These are phyloP conservation scores for Aureobasidium sp. DNA, from an alignment of 2,329 filamentous ascomycete genomes.

Conservation along the genomic window DNA sequence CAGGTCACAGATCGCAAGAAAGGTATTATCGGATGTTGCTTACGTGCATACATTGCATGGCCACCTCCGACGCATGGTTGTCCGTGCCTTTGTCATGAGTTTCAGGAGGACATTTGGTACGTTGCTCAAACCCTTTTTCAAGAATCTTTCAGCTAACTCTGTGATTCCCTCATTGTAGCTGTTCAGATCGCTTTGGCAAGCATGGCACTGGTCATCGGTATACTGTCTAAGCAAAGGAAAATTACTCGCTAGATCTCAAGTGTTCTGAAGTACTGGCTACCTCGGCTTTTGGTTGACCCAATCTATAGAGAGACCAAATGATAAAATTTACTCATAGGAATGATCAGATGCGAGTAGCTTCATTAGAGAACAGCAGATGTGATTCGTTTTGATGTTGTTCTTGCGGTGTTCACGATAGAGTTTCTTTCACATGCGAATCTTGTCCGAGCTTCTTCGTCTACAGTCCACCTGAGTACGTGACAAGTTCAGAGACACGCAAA, in stretches of 20 bases:
- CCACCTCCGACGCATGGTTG: conserved; percentile 16
- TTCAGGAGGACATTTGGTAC: conserved; percentile 9
- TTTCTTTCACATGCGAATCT: too few species aligned
- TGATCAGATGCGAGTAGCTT: too few species aligned
- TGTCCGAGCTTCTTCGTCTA: too few species aligned
- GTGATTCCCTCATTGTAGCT: background rate
- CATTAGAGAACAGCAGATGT: too few species aligned
- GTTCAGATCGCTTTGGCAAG: conserved; percentile 9
- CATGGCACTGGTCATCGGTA: background rate
- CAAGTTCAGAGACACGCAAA: too few species aligned
- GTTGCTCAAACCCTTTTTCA: background rate
- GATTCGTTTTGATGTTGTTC: too few species aligned
- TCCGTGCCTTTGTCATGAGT: background rate
- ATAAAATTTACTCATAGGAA: too few species aligned
- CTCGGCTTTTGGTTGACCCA: too few species aligned
- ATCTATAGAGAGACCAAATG: too few species aligned
- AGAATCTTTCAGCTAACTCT: background rate
- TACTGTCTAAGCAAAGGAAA: conserved; percentile 2
- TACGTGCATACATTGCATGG: conserved; percentile 32
- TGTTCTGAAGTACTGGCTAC: too few species aligned
- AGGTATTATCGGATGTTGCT: conserved; percentile 22
- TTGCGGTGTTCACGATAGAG: too few species aligned
- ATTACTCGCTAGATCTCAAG: background rate
- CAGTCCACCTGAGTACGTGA: too few species aligned
- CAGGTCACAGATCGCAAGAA: conserved; percentile 11